Evolutionary conservation across 2,329 filamentous ascomycete genomes (phyloP).

Genomic region (Monilinia vaccinii-corymbosi): DNA sequence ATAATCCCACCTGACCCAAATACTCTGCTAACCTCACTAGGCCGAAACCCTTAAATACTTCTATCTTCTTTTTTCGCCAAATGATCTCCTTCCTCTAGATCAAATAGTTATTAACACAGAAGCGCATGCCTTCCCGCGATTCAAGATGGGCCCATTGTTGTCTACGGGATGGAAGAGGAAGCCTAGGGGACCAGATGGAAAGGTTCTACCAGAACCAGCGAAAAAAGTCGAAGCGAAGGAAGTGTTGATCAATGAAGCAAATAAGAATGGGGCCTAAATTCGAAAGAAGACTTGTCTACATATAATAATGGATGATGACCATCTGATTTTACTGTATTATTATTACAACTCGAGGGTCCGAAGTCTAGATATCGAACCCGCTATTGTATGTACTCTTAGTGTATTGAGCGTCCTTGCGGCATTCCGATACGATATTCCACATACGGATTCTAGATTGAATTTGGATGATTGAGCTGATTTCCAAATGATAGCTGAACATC

Average conservation of each 20-base stretch:
- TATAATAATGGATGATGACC: constrained; percentile 11
- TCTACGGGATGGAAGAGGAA: constrained; percentile 74
- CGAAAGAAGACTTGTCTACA: constrained; percentile 12
- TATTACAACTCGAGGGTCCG: neutral
- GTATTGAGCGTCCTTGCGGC: neutral
- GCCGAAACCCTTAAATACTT: constrained; percentile 98
- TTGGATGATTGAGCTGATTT: neutral
- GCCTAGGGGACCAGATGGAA: constrained; percentile 38
- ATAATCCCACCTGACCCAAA: neutral
- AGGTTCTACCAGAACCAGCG: constrained; percentile 23
- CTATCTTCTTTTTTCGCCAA: constrained; percentile 83
- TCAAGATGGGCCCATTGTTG: constrained; percentile 70
- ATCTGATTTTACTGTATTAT: constrained; percentile 9
- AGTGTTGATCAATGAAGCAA: constrained; percentile 14
- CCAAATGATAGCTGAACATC: neutral
- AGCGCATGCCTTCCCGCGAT: constrained; percentile 81
- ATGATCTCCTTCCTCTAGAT: constrained; percentile 74
- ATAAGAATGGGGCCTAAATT: constrained; percentile 5
- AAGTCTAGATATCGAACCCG: neutral
- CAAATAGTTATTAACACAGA: constrained; percentile 93
- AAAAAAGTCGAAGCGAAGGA: constrained; percentile 11
- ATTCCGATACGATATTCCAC: neutral
- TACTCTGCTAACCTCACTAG: constrained; percentile 34
- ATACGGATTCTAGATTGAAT: neutral
- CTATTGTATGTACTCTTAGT: neutral